These are phyloP conservation scores for Bullera alba DNA, from an alignment of 768 basidiomycete species.

Conservation along the genomic window DNA sequence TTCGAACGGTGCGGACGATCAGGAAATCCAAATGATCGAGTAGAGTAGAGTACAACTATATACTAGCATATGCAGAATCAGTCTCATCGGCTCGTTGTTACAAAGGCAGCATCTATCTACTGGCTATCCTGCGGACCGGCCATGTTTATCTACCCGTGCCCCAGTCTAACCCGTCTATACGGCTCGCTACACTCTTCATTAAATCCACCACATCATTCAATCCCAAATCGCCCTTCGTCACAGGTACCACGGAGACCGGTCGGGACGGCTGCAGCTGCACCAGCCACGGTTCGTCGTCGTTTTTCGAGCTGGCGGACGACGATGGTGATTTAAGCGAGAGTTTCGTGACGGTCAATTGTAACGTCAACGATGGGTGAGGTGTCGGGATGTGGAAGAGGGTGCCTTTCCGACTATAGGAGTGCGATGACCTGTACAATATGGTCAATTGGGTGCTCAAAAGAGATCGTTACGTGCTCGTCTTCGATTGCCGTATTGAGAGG, in stretches of 20 bases:
- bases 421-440: slow-evolving; percentile 17
- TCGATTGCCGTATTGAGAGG: no score
- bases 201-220: slow-evolving; percentile 19
- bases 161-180: slow-evolving; percentile 31
- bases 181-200: slow-evolving; percentile 23
- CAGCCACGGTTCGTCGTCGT: slow-evolving; percentile 27
- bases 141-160: slow-evolving; percentile 8
- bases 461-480: neutral
- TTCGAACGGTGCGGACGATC: neutral
- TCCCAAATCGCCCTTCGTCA: slow-evolving; percentile 8
- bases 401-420: slow-evolving; percentile 17
- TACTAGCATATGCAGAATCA: neutral
- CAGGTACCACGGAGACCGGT: slow-evolving; percentile 20
- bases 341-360: slow-evolving; percentile 18
- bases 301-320: slow-evolving; percentile 7
- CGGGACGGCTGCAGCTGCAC: slow-evolving; percentile 23
- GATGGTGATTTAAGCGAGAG: slow-evolving; percentile 1
- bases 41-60: neutral
- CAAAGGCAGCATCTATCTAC: neutral
- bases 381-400: slow-evolving; percentile 20
- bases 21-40: neutral
- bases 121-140: neutral
- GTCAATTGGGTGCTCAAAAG: neutral
- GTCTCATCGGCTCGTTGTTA: neutral
- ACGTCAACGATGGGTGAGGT: slow-evolving; percentile 9